Evolutionary conservation across 116 monocot genomes (phyloP).

Genomic region (Iris pallida): DNA sequence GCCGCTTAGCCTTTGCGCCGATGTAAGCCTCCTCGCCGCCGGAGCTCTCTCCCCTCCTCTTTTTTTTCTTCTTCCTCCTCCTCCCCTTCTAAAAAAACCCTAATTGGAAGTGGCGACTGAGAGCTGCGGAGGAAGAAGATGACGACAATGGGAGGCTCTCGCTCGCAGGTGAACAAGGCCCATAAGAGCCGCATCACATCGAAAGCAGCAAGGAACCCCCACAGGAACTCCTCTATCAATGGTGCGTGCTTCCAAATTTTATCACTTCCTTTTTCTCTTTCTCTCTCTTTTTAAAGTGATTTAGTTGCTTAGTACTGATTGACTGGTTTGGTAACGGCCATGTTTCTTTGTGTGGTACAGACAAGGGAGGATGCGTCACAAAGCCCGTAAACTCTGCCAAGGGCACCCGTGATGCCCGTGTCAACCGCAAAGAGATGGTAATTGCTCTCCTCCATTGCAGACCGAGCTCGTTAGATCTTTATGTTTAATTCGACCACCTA

Average conservation of each 20-base stretch:
- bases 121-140: no score
- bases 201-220: slow-evolving; percentile 64
- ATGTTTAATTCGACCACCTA: no score
- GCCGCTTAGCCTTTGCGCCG: no score
- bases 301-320: no score
- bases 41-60: no score
- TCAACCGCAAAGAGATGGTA: slow-evolving; percentile 77
- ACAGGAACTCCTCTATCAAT: slow-evolving; percentile 30
- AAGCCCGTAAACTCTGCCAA: slow-evolving; percentile 49
- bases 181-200: slow-evolving; percentile 90
- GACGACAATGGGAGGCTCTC: slow-evolving; percentile 57
- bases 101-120: no score
- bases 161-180: slow-evolving; percentile 91
- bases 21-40: no score
- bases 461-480: no score
- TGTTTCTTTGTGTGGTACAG: slow-evolving; percentile 22
- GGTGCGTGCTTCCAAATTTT: slow-evolving; percentile 1
- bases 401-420: slow-evolving; percentile 68
- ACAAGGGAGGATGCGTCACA: slow-evolving; percentile 37
- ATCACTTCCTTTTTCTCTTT: background rate
- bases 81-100: no score
- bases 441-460: background rate
- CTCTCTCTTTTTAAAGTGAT: no score
- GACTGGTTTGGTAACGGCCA: background rate
- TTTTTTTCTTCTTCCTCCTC: no score